phyloP scores from a whole-genome alignment of 208 protist genomes.

The Crithidia thermophila region DNA sequence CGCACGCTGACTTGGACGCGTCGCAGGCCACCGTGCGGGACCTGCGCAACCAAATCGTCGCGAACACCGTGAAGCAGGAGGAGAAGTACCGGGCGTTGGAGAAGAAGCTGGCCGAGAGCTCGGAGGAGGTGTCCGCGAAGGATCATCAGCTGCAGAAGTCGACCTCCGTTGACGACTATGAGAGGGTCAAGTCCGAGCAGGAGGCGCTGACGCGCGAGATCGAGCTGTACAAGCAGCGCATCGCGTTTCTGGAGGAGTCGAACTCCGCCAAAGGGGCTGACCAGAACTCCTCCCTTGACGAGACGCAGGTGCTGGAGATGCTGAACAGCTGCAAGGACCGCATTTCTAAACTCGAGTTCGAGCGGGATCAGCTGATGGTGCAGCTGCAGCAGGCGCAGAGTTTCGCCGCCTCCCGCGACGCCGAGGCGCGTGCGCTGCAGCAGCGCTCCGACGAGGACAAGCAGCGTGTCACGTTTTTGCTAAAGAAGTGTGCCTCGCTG shows the following conservation, averaged over 20 bases:
- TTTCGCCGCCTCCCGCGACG: conserved; percentile 40
- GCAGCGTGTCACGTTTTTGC: conserved; percentile 75
- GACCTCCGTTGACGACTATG: conserved; percentile 36
- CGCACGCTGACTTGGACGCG: conserved; percentile 20
- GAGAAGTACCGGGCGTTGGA: conserved; percentile 42
- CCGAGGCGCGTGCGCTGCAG: conserved; percentile 46
- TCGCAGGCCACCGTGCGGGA: conserved; percentile 29
- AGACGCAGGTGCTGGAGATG: conserved; percentile 52
- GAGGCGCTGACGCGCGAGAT: conserved; percentile 48
- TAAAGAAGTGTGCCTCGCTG: conserved; percentile 71
- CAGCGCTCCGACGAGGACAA: conserved; percentile 68
- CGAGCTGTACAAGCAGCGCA: conserved; percentile 37
- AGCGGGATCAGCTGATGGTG: conserved; percentile 50
- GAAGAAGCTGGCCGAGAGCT: conserved; percentile 42
- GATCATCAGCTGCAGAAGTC: conserved; percentile 35
- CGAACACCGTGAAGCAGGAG: conserved; percentile 39
- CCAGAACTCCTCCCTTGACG: conserved; percentile 32
- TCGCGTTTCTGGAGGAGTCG: conserved; percentile 38
- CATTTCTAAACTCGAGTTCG: conserved; percentile 64
- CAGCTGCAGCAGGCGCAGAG: conserved; percentile 56
- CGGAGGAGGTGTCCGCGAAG: conserved; percentile 33
- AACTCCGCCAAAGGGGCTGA: conserved; percentile 3
- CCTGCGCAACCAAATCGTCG: conserved; percentile 26
- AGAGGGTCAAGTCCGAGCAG: conserved; percentile 41
- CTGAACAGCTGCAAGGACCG: conserved; percentile 61